Evolutionary conservation across 305 asterid species (phyloP), one percentile per base, ranked within the genome.

Genomic region (Rubia tinctorum): DNA sequence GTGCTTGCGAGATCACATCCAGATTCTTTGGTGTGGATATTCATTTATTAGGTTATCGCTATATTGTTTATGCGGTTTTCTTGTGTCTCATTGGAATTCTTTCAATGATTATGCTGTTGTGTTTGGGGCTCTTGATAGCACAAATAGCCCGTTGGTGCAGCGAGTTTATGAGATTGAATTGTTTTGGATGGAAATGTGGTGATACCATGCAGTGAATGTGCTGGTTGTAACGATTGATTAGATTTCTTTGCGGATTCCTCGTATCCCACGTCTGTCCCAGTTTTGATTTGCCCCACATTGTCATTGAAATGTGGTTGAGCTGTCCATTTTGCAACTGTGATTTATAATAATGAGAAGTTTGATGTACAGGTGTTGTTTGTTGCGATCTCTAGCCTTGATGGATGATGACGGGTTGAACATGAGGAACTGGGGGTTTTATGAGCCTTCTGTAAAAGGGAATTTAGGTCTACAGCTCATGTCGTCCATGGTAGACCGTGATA

Each of bases 341-440:
- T 14, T 53, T 5, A 53, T 53, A n/a, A 8, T n/a, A 68, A 25
- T 23, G 43, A 27, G 44, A 75, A 75, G 44, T 18, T 76, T 85
- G 82, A 80, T 70, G 75, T 58, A 58, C 75, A 63, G 39, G 56
- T 72, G 30, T 73, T 71, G 25, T 65, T 75, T 86, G 81, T 23
- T 10, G 75, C 81, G 77, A 76, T 80, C 62, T 81, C 74, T 71
- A 76, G 86, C 71, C 71, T 58, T 64, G 25, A 95, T 95, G 99
- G 99, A 95, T 71, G 98, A 95, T 9, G 98, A 92, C 55, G 86
- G 83, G 8, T 77, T 85, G 82, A 89, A 92, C 86, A 78, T 95
- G 84, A 83, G 88, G 78, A 95, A 95, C 78, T 95, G 99, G 99
- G 98, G 96, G 78, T 95, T 88, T 62, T 95, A 95, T 71, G 99